Percentiles rank a stretch among this genome's conserved stretches.
These are phyloP conservation scores for Chytriomyces sp. DNA, from an alignment of 192 early-diverging fungal species.

Conservation along the genomic window DNA sequence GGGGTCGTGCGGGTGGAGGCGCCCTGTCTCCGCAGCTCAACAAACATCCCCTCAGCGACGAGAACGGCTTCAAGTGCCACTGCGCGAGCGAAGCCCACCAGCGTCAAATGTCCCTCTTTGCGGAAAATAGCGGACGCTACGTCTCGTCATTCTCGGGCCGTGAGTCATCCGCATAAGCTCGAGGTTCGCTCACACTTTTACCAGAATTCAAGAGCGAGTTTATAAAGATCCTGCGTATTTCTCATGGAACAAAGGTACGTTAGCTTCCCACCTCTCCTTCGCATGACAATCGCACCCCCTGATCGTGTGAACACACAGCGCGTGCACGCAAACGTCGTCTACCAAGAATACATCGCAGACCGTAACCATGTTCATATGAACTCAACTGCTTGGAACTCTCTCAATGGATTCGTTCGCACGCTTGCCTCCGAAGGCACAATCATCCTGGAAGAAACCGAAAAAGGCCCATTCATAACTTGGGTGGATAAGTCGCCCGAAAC, in stretches of 20 bases:
- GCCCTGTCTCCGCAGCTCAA: not conserved
- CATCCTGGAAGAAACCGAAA: conserved; percentile 85
- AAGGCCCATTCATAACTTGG: conserved; percentile 77
- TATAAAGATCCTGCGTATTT: conserved; percentile 57
- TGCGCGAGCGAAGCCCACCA: conserved; percentile 87
- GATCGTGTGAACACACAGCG: no score
- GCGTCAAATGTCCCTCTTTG: conserved; percentile 87
- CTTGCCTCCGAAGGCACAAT: conserved; percentile 82
- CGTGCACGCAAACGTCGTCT: conserved; percentile 91
- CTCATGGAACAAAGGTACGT: conserved; percentile 28
- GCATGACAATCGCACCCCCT: conserved; percentile 65
- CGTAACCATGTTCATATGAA: conserved; percentile 96
- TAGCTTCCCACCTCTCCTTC: not conserved
- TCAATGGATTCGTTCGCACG: conserved; percentile 79
- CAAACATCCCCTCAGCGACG: conserved; percentile 74
- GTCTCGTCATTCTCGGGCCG: conserved; percentile 11
- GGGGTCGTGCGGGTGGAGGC: not conserved
- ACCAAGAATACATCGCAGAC: conserved; percentile 95
- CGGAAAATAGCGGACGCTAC: conserved; percentile 76
- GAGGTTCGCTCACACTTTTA: conserved; percentile 67
- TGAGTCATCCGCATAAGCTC: not conserved
- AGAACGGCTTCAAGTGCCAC: conserved; percentile 96
- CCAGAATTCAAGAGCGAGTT: conserved; percentile 84
- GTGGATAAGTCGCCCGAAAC: conserved; percentile 90
- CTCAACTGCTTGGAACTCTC: conserved; percentile 86